Base-by-base conservation (phyloP, 169 alveolate genomes). In the Plasmodium coatneyi region DNA sequence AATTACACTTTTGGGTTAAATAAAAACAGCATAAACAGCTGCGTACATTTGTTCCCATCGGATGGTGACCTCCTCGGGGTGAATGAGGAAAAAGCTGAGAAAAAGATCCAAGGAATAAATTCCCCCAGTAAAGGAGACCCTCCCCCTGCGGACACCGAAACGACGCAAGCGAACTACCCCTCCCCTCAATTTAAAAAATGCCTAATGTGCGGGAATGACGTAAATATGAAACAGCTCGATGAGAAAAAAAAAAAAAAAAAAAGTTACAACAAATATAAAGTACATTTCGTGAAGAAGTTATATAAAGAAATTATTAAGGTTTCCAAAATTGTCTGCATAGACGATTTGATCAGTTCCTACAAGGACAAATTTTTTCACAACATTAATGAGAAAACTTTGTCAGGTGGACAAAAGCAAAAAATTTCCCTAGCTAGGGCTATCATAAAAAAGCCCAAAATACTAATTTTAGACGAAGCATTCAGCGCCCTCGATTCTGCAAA, bases 401-500 rank as follows among this genome's bases (percentile, higher is more conserved):
- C 97, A 36, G 98, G 98, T 6, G 98, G 98, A 1, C 98, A 97
- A 92, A 96, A 96, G 82, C 98, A 97, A 80, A 91, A 97, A 83
- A 92, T 97, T 10, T 97, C 98, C 22, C 94, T 97, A 76, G 98
- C 98, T 25, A 90, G 97, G 72, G 97, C 97, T 25, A 92, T 96
- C 25, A 70, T 95, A 71, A 80, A 96, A 49, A 93, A 96, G 54
- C 96, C 97, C 6, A 81, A 95, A 19, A 95, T 97, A 16, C 92
- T 98, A 41, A 93, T 98, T 71, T 84, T 98, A 71, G 98, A 98
- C 95, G 99, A 98, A 84, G 99, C 99, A 0, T 97, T 98, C 28
- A 95, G 97, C 36, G 98, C 98, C 32, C 83, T 98, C 41, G 99
- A 98, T 93, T 71, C 93, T 49, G 91, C 90, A 36, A 82, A 83